phyloP scores from a whole-genome alignment of 2,329 filamentous ascomycete genomes.

The Acrocalymma vagum region DNA sequence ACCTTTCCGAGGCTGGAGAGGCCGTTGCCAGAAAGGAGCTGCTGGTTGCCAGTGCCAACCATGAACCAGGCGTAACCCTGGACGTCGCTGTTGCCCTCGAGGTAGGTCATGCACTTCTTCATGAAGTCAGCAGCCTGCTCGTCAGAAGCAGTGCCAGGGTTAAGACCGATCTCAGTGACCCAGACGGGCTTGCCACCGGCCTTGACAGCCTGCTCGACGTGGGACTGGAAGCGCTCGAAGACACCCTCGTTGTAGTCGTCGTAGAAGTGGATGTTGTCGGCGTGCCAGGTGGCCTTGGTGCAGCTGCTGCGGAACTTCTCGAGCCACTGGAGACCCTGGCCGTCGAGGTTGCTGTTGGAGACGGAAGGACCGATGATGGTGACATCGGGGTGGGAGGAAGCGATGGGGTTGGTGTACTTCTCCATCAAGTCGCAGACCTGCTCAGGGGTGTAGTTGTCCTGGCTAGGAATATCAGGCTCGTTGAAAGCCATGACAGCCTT shows the following conservation, averaged over 20 bases:
- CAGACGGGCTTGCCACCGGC: conserved; percentile 43
- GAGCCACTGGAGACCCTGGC: conserved; percentile 41
- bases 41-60: conserved; percentile 39
- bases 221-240: conserved; percentile 45
- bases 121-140: conserved; percentile 44
- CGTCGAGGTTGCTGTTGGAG: conserved; percentile 29
- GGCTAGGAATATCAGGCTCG: conserved; percentile 43
- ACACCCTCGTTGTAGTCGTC: conserved; percentile 37
- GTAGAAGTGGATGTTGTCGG: conserved; percentile 51
- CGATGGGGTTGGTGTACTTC: conserved; percentile 43
- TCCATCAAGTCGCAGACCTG: conserved; percentile 42
- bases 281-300: conserved; percentile 44
- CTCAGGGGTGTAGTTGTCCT: conserved; percentile 43
- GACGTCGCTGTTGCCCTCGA: conserved; percentile 39
- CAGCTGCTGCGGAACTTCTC: conserved; percentile 39
- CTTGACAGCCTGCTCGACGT: conserved; percentile 47
- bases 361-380: conserved; percentile 45
- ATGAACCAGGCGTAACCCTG: conserved; percentile 50
- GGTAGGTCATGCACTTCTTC: conserved; percentile 41
- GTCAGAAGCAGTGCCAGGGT: conserved; percentile 33
- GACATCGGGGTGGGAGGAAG: conserved; percentile 33
- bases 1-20: conserved; percentile 33
- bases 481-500: conserved; percentile 50
- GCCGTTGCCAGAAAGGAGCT: conserved; percentile 34
- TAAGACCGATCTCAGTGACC: conserved; percentile 50